A percentile compares a stretch with the other conserved stretches of the same genome.
These are phyloP conservation scores for Gamsiella multidivaricata DNA, from an alignment of 192 early-diverging fungal genomes.

Conservation along the genomic window DNA sequence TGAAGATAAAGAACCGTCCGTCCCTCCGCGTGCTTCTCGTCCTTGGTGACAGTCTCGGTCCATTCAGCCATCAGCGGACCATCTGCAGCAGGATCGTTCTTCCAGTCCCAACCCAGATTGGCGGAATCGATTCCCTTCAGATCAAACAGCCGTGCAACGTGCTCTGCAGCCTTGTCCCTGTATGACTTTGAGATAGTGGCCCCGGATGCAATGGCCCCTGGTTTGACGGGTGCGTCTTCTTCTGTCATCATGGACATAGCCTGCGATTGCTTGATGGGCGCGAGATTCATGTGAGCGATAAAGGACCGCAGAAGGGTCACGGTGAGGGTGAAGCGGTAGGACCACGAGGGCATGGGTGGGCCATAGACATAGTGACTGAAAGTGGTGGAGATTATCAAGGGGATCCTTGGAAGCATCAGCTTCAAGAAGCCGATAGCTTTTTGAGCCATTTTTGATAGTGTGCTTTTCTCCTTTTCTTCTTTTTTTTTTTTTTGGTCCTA, in stretches of 20 bases:
- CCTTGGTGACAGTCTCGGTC: constrained; percentile 39
- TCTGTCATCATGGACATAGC: constrained; percentile 16
- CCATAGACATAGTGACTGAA: constrained; percentile 49
- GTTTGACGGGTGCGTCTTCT: constrained; percentile 26
- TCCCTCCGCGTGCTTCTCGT: constrained; percentile 42
- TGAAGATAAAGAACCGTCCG: constrained; percentile 79
- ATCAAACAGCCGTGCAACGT: constrained; percentile 40
- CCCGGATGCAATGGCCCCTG: constrained; percentile 31
- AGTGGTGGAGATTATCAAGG: constrained; percentile 42
- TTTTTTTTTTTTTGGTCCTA: no score
- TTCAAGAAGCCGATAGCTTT: background rate
- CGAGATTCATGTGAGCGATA: constrained; percentile 15
- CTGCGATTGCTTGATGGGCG: constrained; percentile 56
- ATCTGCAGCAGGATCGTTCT: constrained; percentile 23
- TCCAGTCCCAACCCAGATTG: constrained; percentile 62
- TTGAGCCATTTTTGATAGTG: constrained; percentile 14
- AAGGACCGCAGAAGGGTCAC: constrained; percentile 49
- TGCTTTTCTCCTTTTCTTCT: no score
- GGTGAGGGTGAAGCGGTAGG: constrained; percentile 40
- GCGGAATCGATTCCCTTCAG: constrained; percentile 37
- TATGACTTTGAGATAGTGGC: constrained; percentile 35
- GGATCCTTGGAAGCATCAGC: constrained; percentile 26
- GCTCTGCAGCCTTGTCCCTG: constrained; percentile 44
- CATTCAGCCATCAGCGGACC: constrained; percentile 54
- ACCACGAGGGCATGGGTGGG: constrained; percentile 60